Evolutionary conservation across 331 rosid species (phyloP), one percentile per base, ranked within the genome.

Genomic region (Malus hybrid): DNA sequence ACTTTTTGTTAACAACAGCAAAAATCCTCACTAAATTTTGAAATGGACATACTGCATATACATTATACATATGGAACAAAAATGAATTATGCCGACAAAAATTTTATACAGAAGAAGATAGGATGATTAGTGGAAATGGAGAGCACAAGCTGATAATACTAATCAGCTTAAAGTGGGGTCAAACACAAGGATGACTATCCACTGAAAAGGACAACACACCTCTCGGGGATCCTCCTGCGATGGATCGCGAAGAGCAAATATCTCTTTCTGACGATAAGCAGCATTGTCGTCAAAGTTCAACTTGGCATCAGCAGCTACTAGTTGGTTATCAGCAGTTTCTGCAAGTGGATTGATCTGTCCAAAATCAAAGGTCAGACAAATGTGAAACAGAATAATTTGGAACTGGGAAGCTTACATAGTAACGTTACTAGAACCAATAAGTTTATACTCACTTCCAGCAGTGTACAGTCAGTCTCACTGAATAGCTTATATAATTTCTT

Each of bases 261-360:
- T 87, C 72, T 85, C 96, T 83, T 94, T 92, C 83, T 79, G 96
- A 50, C 96, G 99, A 80, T 78, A 94, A 27, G 96, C 97, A 34
- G 99, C 99, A 86, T 92, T 94, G 71, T 94, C 97, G 68, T 94
- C 99, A 83, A 94, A 94, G 85, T 94, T 94, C 80, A 94, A 79
- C 90, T 94, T 92, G 55, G 99, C 99, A 89, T 94, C 99, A 79
- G 97, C 99, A 80, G 99, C 99, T 75, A 94, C 99, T 79, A 94
- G 80, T 81, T 89, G 91, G 34, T 92, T 90, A 72, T 90, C 96
- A 76, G 99, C 80, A 81, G 99, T 92, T 87, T 94, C 99, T 1
- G 97, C 99, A 12, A 94, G 70, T 80, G 99, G 99, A 79, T 92
- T 94, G 85, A 94, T 90, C 99, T 94, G 90, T 79, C 39, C 52